Conservation (phyloP, 2,329 filamentous ascomycete genomes). For the Mycosphaerelloides madeirae region DNA sequence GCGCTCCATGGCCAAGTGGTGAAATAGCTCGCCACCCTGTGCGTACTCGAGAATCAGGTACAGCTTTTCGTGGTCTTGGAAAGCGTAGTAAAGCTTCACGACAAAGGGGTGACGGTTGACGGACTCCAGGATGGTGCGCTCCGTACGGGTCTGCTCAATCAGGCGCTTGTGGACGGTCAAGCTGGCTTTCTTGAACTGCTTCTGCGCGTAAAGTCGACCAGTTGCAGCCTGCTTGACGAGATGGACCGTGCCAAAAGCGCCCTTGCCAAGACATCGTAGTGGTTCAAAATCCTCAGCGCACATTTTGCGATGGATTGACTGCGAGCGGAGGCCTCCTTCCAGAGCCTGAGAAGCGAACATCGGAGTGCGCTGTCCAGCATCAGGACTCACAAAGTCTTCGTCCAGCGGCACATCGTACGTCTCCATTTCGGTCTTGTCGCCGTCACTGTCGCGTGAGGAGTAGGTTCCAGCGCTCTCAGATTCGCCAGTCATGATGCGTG, state of each 20-base stretch:
- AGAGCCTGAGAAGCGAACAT: conserved; percentile 37
- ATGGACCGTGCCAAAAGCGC: conserved; percentile 90
- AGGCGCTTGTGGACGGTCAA: conserved; percentile 92
- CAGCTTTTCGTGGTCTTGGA: conserved; percentile 95
- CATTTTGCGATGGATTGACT: conserved; percentile 69
- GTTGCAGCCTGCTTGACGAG: conserved; percentile 86
- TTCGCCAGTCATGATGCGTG: conserved; percentile 31
- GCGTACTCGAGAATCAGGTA: conserved; percentile 98
- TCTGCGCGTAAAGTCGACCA: conserved; percentile 90
- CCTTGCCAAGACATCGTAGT: conserved; percentile 88
- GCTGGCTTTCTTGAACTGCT: conserved; percentile 97
- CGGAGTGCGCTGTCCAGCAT: conserved; percentile 38
- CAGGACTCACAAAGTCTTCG: conserved; percentile 72
- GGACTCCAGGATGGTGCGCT: conserved; percentile 88
- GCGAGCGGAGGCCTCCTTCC: conserved; percentile 53
- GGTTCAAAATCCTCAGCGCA: conserved; percentile 84
- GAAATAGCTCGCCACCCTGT: conserved; percentile 92
- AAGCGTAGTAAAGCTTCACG: conserved; percentile 96
- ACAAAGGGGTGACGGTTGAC: conserved; percentile 97
- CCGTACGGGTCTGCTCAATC: conserved; percentile 95
- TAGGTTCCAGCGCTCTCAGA: conserved; percentile 49
- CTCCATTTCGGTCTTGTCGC: conserved; percentile 67
- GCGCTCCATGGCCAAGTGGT: conserved; percentile 85
- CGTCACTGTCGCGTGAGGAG: conserved; percentile 55
- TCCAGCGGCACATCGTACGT: conserved; percentile 83